Percentiles rank a stretch among this genome's conserved stretches.
These are phyloP conservation scores for Dictyostelium discoideum DNA, from an alignment of 78 protist species.

Conservation along the genomic window dicty_2.7 NC_007090.3:4714501-4715000, in stretches of 20 bases:
- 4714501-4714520: slow-evolving; percentile 26
- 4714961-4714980: slow-evolving; percentile 3
- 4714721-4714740: slow-evolving; percentile 67
- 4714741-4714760: slow-evolving; percentile 76
- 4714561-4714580: slow-evolving; percentile 36
- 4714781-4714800: slow-evolving; percentile 17
- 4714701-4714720: slow-evolving; percentile 64
- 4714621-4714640: slow-evolving; percentile 68
- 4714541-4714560: slow-evolving; percentile 65
- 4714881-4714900: no score
- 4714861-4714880: not conserved
- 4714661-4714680: slow-evolving; percentile 54
- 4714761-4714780: slow-evolving; percentile 16
- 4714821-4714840: slow-evolving; percentile 12
- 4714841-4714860: not conserved
- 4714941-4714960: not conserved
- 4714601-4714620: slow-evolving; percentile 55
- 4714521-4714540: slow-evolving; percentile 56
- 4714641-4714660: slow-evolving; percentile 76
- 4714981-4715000: slow-evolving; percentile 24
- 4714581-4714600: not conserved
- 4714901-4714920: not conserved
- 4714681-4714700: slow-evolving; percentile 44
- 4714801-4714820: slow-evolving; percentile 18
- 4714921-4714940: not conserved